phyloP scores from a whole-genome alignment of 305 asterid genomes.

The Fraxinus xanthoxyloides region DNA sequence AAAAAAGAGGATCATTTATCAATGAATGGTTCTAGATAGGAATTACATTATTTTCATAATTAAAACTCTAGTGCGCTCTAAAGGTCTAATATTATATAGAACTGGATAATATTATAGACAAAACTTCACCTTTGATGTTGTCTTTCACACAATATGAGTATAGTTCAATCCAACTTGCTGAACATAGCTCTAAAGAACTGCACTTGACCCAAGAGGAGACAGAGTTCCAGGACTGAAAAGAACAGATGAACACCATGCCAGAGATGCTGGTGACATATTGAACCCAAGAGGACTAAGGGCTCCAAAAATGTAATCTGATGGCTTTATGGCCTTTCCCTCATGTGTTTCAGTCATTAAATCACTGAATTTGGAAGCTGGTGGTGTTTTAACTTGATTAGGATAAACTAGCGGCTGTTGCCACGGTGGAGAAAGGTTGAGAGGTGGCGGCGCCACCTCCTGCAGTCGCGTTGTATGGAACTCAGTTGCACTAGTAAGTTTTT shows the following conservation, averaged over 20 bases:
- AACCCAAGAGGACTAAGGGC: slow-evolving; percentile 40
- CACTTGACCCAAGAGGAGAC: slow-evolving; percentile 27
- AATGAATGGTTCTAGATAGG: neutral
- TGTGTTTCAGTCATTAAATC: neutral
- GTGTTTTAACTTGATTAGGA: neutral
- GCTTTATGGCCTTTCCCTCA: slow-evolving; percentile 19
- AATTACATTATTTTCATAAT: neutral
- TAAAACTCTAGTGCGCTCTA: neutral
- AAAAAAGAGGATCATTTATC: neutral
- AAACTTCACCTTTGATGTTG: neutral
- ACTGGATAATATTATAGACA: neutral
- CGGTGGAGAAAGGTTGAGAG: slow-evolving; percentile 17
- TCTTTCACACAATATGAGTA: neutral
- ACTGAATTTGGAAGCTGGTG: neutral
- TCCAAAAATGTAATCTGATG: slow-evolving; percentile 23
- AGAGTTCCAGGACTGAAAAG: slow-evolving; percentile 48
- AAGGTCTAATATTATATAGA: neutral
- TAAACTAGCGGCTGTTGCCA: neutral
- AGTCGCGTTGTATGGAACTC: slow-evolving; percentile 1
- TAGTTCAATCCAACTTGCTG: neutral
- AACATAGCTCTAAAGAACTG: slow-evolving; percentile 17
- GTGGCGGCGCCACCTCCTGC: neutral
- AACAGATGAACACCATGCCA: slow-evolving; percentile 51
- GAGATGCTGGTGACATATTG: slow-evolving; percentile 41
- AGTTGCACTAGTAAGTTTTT: slow-evolving; percentile 28